These are phyloP conservation scores for Leccinum obscurum DNA, from an alignment of 768 basidiomycete species.

Conservation along the genomic window DNA sequence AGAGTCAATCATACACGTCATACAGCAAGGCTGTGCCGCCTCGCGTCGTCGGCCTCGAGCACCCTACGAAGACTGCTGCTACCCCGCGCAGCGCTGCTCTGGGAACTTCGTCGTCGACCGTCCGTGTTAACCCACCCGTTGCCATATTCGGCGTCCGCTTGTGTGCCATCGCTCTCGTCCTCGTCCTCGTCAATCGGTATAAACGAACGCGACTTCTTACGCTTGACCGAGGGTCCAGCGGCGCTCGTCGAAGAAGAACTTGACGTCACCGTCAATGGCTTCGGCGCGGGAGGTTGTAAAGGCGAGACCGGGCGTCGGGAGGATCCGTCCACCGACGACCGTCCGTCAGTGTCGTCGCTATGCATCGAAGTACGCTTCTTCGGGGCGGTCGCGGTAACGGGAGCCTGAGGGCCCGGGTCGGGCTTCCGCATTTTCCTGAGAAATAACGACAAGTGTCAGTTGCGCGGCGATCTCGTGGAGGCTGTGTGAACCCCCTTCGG, in stretches of 20 bases:
- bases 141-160: conserved; percentile 68
- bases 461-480: conserved; percentile 1
- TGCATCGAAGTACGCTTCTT: conserved; percentile 48
- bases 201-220: conserved; percentile 55
- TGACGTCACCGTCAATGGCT: conserved; percentile 39
- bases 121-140: conserved; percentile 59
- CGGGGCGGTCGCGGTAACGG: conserved; percentile 27
- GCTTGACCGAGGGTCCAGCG: conserved; percentile 36
- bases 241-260: conserved; percentile 30
- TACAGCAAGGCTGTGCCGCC: conserved; percentile 69
- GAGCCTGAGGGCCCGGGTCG: conserved; percentile 47
- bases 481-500: not conserved
- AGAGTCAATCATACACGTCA: conserved; percentile 35
- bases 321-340: conserved; percentile 38
- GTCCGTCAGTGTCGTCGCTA: conserved; percentile 41
- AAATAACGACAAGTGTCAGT: conserved; percentile 7
- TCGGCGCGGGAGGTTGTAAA: conserved; percentile 33
- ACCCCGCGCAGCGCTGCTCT: conserved; percentile 16
- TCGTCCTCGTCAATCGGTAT: conserved; percentile 46
- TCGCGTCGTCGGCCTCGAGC: conserved; percentile 49
- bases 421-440: conserved; percentile 89
- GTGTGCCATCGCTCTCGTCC: conserved; percentile 65
- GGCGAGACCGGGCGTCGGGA: conserved; percentile 34
- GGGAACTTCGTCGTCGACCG: conserved; percentile 48
- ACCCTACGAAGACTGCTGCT: conserved; percentile 33